phyloP scores from a whole-genome alignment of 108 stramenopile species.

The Schizochytrium sp. region DNA sequence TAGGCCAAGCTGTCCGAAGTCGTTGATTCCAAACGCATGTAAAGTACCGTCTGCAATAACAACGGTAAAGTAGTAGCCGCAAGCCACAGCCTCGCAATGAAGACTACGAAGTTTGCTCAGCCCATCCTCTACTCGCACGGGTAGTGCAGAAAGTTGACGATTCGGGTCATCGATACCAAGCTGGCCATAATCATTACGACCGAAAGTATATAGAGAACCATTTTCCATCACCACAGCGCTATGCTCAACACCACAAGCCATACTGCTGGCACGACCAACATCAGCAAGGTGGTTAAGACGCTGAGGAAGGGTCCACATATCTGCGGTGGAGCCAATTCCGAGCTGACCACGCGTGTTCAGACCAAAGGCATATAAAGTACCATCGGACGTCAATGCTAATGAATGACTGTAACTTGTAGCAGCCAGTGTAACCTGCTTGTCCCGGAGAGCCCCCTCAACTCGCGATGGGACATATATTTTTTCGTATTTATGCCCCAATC shows the following conservation, averaged over 20 bases:
- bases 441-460: slow-evolving; percentile 55
- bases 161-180: slow-evolving; percentile 24
- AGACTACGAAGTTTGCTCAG: slow-evolving; percentile 60
- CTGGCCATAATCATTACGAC: slow-evolving; percentile 12
- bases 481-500: slow-evolving; percentile 52
- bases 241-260: slow-evolving; percentile 47
- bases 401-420: slow-evolving; percentile 61
- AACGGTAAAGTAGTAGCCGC: slow-evolving; percentile 38
- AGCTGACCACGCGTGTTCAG: slow-evolving; percentile 33
- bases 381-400: slow-evolving; percentile 12
- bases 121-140: slow-evolving; percentile 27
- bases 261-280: slow-evolving; percentile 7
- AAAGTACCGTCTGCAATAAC: slow-evolving; percentile 37
- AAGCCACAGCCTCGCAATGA: slow-evolving; percentile 32
- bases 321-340: slow-evolving; percentile 47
- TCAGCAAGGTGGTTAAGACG: slow-evolving; percentile 4
- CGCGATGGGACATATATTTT: slow-evolving; percentile 9
- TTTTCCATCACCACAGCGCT: slow-evolving; percentile 54
- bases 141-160: slow-evolving; percentile 31
- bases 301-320: slow-evolving; percentile 51
- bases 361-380: slow-evolving; percentile 39
- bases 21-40: slow-evolving; percentile 40
- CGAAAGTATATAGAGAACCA: slow-evolving; percentile 49
- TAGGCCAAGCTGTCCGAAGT: slow-evolving; percentile 47
- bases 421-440: slow-evolving; percentile 45